Evolutionary conservation across 192 early-diverging fungal species (phyloP), one percentile per base, ranked within the genome.

Genomic region (Coemansia sp.): DNA sequence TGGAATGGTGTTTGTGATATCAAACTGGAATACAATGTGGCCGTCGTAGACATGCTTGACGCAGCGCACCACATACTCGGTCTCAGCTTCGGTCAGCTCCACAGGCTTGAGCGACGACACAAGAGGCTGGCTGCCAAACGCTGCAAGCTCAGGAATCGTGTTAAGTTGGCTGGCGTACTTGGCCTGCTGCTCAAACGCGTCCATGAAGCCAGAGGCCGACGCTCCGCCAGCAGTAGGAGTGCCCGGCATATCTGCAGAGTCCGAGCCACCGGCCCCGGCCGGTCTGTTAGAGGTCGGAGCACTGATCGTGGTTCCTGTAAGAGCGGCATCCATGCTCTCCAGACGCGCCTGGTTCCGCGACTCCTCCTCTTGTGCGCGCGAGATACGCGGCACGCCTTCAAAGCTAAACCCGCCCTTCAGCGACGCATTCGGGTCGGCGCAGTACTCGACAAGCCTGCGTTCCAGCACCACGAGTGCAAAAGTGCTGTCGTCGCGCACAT

Each of bases 11-110:
- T 99, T 99, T 61, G 84, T 89, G 73, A 93, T 90, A 64, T 94
- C 89, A 77, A 98, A 98, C 89, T 99, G 94, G 85, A 98, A 97
- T 10, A 99, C 92, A 65, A 99, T 67, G 63, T 97, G 94, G 26
- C 87, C 79, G 53, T 85, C 79, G 73, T 94, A 99, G n/a, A 96
- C 87, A 66, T 99, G 98, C 81, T 98, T 98, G 61, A 96, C 76
- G 68, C 92, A 95, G 19, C 85, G 81, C 58, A 99, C 94, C 32
- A 90, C 89, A 82, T 99, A 99, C 77, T 99, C 98, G 11, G 93
- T 95, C 77, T 98, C 98, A 11, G 89, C 85, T 72, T 99, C 98
- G 16, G 95, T 98, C 21, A 98, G 83, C 61, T 88, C 89, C 18
- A 89, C 85, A n/a, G 90, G 82, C 70, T 87, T 86, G 49, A 61